A percentile compares a stretch with the other conserved stretches of the same genome.
phyloP scores from a whole-genome alignment of 805 yeast species.

The Hanseniaspora taiwanica region DNA sequence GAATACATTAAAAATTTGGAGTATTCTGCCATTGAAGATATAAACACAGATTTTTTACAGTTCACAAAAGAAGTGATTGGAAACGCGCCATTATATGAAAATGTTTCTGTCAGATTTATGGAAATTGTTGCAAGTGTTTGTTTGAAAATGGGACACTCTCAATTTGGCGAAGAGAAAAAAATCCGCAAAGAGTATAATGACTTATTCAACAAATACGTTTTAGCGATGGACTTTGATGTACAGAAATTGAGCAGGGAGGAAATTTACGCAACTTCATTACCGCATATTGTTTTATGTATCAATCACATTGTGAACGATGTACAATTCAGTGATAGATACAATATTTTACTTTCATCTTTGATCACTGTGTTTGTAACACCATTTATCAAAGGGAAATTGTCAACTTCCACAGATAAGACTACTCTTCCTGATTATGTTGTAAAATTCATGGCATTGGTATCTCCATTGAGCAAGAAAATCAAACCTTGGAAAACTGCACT shows the following conservation, averaged over 20 bases:
- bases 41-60: slow-evolving; percentile 44
- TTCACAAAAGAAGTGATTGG: slow-evolving; percentile 49
- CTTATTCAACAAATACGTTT: slow-evolving; percentile 25
- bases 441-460: slow-evolving; percentile 28
- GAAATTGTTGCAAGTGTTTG: slow-evolving; percentile 39
- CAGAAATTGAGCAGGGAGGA: slow-evolving; percentile 8
- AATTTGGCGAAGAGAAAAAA: slow-evolving; percentile 49
- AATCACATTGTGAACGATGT: slow-evolving; percentile 15
- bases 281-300: slow-evolving; percentile 10
- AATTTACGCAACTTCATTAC: slow-evolving; percentile 8
- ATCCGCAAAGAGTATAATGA: slow-evolving; percentile 44
- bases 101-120: slow-evolving; percentile 39
- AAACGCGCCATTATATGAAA: slow-evolving; percentile 34
- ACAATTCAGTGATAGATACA: slow-evolving; percentile 39
- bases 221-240: slow-evolving; percentile 14
- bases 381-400: slow-evolving; percentile 23
- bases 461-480: slow-evolving; percentile 21
- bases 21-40: slow-evolving; percentile 65
- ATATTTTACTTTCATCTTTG: slow-evolving; percentile 35
- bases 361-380: slow-evolving; percentile 43
- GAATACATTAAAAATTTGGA: slow-evolving; percentile 55
- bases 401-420: slow-evolving; percentile 5
- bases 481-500: slow-evolving; percentile 55
- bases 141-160: slow-evolving; percentile 41
- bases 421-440: slow-evolving; percentile 30